Evolutionary conservation across 768 basidiomycete species (phyloP).

Genomic region (Rhizopogon roseolus): DNA sequence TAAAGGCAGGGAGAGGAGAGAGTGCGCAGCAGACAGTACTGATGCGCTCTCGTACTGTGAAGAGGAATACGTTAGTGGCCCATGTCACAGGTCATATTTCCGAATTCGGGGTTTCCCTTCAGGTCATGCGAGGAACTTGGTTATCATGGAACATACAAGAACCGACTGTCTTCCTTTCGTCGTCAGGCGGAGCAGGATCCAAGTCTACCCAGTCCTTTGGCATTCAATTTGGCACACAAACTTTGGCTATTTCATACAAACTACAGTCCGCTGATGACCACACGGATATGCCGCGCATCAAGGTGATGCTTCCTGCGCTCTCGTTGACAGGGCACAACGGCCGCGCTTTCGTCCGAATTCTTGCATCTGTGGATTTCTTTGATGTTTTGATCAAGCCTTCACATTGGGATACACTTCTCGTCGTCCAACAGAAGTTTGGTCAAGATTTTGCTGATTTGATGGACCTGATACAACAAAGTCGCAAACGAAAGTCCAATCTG

Average conservation of each 20-base stretch:
- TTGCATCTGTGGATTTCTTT: constrained; percentile 64
- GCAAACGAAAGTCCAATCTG: constrained; percentile 23
- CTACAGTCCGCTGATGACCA: constrained; percentile 30
- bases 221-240: constrained; percentile 57
- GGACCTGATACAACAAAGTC: constrained; percentile 58
- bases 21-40: constrained; percentile 32
- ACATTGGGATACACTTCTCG: constrained; percentile 79
- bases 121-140: constrained; percentile 89
- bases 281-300: constrained; percentile 45
- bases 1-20: constrained; percentile 31
- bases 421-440: constrained; percentile 85
- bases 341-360: constrained; percentile 38
- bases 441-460: constrained; percentile 84
- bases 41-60: constrained; percentile 18
- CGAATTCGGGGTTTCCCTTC: constrained; percentile 57
- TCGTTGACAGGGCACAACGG: constrained; percentile 59
- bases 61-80: constrained; percentile 19
- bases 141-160: constrained; percentile 66
- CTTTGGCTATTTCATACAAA: constrained; percentile 52
- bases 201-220: constrained; percentile 49
- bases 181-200: constrained; percentile 26
- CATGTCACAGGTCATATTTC: constrained; percentile 51
- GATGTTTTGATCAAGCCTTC: constrained; percentile 73
- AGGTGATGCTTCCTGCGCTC: constrained; percentile 61
- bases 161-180: constrained; percentile 42